Conservation (phyloP, 2,329 filamentous ascomycete species). For the Hyphodiscus sp. region DNA sequence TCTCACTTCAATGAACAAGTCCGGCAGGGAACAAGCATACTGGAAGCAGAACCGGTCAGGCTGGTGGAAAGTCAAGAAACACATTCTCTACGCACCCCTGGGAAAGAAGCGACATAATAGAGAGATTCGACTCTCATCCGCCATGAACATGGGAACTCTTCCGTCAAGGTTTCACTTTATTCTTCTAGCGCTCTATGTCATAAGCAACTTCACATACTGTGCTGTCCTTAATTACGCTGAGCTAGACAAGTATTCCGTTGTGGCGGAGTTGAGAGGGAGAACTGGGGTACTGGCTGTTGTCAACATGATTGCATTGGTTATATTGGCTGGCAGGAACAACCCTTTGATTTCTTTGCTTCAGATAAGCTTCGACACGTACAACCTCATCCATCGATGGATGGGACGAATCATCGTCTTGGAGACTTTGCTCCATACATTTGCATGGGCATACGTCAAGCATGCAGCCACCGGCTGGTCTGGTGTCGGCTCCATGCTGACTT, state of each 20-base stretch:
- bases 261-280: conserved; percentile 79
- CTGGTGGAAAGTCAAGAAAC: conserved; percentile 55
- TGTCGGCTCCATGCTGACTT: conserved; percentile 45
- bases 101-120: conserved; percentile 61
- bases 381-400: conserved; percentile 79
- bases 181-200: conserved; percentile 49
- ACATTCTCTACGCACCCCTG: conserved; percentile 57
- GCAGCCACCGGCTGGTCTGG: conserved; percentile 57
- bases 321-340: conserved; percentile 90
- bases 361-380: conserved; percentile 95
- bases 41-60: conserved; percentile 51
- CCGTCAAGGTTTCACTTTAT: conserved; percentile 58
- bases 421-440: conserved; percentile 60
- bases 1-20: conserved; percentile 49
- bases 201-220: conserved; percentile 58
- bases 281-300: conserved; percentile 77
- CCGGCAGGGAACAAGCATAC: conserved; percentile 48
- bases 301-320: conserved; percentile 87
- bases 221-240: conserved; percentile 54
- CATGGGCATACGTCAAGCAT: conserved; percentile 69
- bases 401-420: conserved; percentile 68
- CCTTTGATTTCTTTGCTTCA: conserved; percentile 74
- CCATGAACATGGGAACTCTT: conserved; percentile 55
- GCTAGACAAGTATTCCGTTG: conserved; percentile 53
- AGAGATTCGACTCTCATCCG: conserved; percentile 56